Base-by-base conservation (phyloP, 2,329 filamentous ascomycete species). In the Neonectria sp. region DNA sequence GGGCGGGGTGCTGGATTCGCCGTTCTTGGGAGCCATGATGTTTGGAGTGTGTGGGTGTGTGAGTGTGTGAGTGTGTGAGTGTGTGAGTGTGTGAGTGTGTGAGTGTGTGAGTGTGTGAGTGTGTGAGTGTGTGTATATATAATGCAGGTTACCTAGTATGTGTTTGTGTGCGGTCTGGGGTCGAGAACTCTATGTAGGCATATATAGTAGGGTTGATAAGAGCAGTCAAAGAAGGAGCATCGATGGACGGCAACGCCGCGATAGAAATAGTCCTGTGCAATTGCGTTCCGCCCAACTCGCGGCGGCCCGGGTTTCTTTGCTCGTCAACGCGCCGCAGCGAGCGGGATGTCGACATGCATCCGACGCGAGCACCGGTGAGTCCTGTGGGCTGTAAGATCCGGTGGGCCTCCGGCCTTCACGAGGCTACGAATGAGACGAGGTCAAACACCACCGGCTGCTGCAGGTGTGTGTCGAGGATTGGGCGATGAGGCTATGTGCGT, bases 341-440 rank as follows among this genome's bases (percentile, higher is more conserved):
- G 59, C 40, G 51, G 25, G 48, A 60, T 43, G 24, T 29, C 31
- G 58, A 49, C 58, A 29, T 27, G 40, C 43, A 37, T n/a, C 37
- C 15, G 15, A n/a, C 15, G 6, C 17, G 15, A 40, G 37, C 15
- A 40, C 37, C 37, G 37, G 37, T 40, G 37, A 40, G 37, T 17
- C 37, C 15, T 40, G 15, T 17, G 17, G 37, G 15, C 17, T 48
- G 21, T 24, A 21, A n/a, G n/a, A 45, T n/a, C 11, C 45, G 45
- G 60, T 52, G 53, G 60, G 60, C 53, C 53, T 43, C 45, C 24
- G n/a, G 60, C 53, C 53, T 43, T 31, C 24, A 9, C 53, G 17
- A 40, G 49, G 61, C 61, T 59, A 12, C 55, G 55, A 64, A 57
- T 64, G 24, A 29, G 37, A 53, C 2, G 61, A 40, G 29, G 37